phyloP scores from a whole-genome alignment of 441 rosid genomes.

The Pelargonium fulgidum region DNA sequence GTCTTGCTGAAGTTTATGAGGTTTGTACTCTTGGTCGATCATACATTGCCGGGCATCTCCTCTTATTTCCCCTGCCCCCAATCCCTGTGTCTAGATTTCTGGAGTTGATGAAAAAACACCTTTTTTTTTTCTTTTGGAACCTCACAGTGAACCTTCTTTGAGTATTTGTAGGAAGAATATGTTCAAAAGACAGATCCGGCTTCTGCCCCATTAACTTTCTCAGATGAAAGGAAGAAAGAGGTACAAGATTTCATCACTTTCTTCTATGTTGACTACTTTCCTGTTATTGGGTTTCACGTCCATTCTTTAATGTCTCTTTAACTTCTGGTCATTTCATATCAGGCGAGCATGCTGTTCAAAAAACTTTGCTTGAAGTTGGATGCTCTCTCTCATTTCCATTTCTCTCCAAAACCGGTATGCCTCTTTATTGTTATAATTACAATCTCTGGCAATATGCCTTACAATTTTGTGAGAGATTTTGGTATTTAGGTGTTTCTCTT shows the following conservation, averaged over 20 bases:
- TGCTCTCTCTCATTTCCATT: slow-evolving; percentile 93
- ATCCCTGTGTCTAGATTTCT: slow-evolving; percentile 13
- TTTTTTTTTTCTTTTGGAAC: background rate
- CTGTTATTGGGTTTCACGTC: background rate
- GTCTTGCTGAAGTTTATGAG: slow-evolving; percentile 93
- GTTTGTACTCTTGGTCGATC: slow-evolving; percentile 32
- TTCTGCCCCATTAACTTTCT: slow-evolving; percentile 57
- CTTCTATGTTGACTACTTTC: background rate
- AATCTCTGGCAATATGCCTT: background rate
- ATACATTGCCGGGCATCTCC: background rate
- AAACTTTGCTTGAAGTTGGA: slow-evolving; percentile 84
- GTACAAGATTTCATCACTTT: slow-evolving; percentile 24
- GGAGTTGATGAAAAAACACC: background rate
- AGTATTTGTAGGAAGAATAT: slow-evolving; percentile 64
- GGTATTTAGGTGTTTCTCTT: slow-evolving; percentile 17
- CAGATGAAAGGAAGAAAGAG: slow-evolving; percentile 87
- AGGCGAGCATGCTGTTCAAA: slow-evolving; percentile 74
- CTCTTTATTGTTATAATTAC: slow-evolving; percentile 17
- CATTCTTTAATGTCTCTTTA: background rate
- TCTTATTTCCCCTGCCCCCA: slow-evolving; percentile 9
- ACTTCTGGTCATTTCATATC: slow-evolving; percentile 15
- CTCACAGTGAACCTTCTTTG: slow-evolving; percentile 7
- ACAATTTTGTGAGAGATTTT: background rate
- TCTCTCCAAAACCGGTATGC: slow-evolving; percentile 92
- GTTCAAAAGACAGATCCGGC: slow-evolving; percentile 58